Evolutionary conservation across 1,284 basidiomycete species (phyloP).

Genomic region (Vanrija sp.): DNA sequence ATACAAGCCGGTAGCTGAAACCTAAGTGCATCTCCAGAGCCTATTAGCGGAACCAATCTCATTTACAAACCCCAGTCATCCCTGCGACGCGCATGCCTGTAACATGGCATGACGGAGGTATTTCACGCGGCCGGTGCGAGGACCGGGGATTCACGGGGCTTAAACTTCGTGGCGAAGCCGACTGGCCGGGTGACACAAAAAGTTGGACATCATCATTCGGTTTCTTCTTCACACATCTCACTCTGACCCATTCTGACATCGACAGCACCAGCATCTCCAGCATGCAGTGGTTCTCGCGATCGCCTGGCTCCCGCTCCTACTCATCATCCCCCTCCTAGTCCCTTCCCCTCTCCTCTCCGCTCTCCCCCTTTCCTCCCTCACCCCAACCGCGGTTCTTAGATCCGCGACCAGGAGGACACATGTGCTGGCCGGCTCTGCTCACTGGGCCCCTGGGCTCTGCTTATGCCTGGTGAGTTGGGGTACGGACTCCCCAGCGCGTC

Average conservation of each 20-base stretch:
- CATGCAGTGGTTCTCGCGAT: conserved; percentile 10
- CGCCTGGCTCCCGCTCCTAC: neutral
- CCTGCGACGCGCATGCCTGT: no score
- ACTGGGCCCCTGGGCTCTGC: neutral
- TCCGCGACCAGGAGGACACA: conserved; percentile 45
- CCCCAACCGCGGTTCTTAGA: conserved; percentile 49
- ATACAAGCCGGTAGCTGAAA: no score
- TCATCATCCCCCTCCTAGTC: conserved; percentile 7
- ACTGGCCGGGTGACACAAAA: neutral
- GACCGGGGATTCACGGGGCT: no score
- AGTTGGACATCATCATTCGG: neutral
- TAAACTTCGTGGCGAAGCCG: no score
- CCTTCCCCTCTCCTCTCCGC: conserved; percentile 3
- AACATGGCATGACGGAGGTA: no score
- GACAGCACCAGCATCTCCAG: conserved; percentile 8
- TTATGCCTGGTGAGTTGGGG: neutral
- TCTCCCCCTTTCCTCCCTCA: conserved; percentile 9
- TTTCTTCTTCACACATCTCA: neutral
- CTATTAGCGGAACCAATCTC: no score
- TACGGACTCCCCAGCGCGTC: conserved; percentile 20
- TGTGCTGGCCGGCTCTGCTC: conserved; percentile 19
- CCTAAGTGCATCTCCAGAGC: no score
- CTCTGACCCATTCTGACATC: neutral
- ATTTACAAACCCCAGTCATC: no score
- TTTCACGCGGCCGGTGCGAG: no score